Evolutionary conservation across 1,139 yeast species (phyloP).

Genomic region (Geotrichum siamense): DNA sequence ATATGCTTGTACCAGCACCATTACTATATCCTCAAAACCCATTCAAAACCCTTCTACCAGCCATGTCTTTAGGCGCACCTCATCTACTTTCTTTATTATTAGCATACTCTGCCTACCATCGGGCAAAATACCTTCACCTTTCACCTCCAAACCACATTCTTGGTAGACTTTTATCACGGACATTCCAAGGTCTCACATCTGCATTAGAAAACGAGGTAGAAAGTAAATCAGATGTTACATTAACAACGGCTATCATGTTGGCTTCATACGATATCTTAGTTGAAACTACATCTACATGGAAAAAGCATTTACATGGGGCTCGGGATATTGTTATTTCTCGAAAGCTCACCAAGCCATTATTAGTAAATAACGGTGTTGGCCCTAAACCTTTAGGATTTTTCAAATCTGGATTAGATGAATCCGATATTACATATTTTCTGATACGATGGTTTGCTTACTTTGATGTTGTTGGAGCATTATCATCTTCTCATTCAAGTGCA

Average conservation of each 20-base stretch:
- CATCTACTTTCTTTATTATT: slow-evolving; percentile 51
- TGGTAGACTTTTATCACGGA: slow-evolving; percentile 47
- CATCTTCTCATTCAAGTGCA: slow-evolving; percentile 28
- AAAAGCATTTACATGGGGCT: slow-evolving; percentile 64
- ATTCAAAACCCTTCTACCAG: slow-evolving; percentile 56
- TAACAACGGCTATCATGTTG: slow-evolving; percentile 56
- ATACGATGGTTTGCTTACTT: slow-evolving; percentile 67
- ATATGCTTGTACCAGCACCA: slow-evolving; percentile 64
- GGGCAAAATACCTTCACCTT: slow-evolving; percentile 31
- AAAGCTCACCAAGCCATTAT: slow-evolving; percentile 34
- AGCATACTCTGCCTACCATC: slow-evolving; percentile 60
- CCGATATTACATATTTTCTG: slow-evolving; percentile 51
- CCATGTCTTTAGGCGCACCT: slow-evolving; percentile 57
- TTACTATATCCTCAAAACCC: slow-evolving; percentile 55
- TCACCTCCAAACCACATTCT: slow-evolving; percentile 42
- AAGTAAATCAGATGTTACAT: slow-evolving; percentile 57
- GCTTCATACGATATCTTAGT: slow-evolving; percentile 58
- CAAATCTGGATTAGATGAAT: slow-evolving; percentile 26
- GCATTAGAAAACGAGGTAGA: slow-evolving; percentile 47
- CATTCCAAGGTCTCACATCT: slow-evolving; percentile 50
- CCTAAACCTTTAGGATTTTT: slow-evolving; percentile 26
- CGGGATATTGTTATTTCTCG: slow-evolving; percentile 59
- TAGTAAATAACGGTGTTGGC: slow-evolving; percentile 19
- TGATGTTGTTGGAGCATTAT: slow-evolving; percentile 58
- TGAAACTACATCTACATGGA: slow-evolving; percentile 29